Evolutionary conservation across 2,329 filamentous ascomycete species (phyloP).

Genomic region (Fonsecaea nubica): DNA sequence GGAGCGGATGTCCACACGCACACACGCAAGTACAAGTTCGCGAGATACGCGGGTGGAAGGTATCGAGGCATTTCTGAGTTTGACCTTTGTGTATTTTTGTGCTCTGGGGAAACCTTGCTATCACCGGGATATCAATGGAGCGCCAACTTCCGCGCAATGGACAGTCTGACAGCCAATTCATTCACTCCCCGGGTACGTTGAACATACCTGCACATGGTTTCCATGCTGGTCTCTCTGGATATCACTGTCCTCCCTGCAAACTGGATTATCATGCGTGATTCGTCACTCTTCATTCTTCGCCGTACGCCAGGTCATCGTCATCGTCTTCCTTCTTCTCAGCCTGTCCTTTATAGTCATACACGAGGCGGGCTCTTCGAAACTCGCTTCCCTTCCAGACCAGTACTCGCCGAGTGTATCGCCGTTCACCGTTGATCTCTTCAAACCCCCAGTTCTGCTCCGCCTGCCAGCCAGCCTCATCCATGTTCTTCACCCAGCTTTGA

Average conservation of each 20-base stretch:
- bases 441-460: conserved; percentile 59
- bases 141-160: neutral
- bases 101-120: neutral
- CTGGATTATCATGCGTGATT: neutral
- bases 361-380: conserved; percentile 48
- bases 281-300: conserved; percentile 30
- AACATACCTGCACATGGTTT: neutral
- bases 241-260: neutral
- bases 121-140: neutral
- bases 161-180: neutral
- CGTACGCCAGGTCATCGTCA: conserved; percentile 35
- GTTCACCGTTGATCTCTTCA: conserved; percentile 50
- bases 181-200: neutral
- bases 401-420: conserved; percentile 52
- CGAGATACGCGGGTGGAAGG: neutral
- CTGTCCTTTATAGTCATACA: conserved; percentile 48
- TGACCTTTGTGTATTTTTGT: neutral
- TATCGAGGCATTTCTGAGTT: neutral
- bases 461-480: conserved; percentile 56
- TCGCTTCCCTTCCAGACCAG: conserved; percentile 49
- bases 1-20: neutral
- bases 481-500: conserved; percentile 58
- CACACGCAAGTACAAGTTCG: neutral
- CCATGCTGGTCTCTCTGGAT: conserved; percentile 3
- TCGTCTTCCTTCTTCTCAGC: conserved; percentile 30